Conservation (phyloP, 495 filamentous ascomycete species). For the Apodospora peruviana region DNA sequence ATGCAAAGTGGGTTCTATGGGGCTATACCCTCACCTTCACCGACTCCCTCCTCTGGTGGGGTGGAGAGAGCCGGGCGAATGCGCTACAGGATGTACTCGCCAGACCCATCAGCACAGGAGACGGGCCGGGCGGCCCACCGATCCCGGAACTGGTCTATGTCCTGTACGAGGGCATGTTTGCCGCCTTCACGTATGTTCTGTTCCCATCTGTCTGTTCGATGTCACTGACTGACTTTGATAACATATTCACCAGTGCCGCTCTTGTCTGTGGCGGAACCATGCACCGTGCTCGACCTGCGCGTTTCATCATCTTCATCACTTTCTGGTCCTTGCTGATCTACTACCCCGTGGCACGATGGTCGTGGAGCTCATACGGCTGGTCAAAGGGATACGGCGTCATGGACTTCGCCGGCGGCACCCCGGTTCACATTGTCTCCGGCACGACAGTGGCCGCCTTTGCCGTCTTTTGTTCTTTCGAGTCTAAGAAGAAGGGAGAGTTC, state of each 20-base stretch:
- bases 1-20: slow-evolving; percentile 14
- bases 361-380: slow-evolving; percentile 79
- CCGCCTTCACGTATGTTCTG: slow-evolving; percentile 8
- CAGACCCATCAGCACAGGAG: slow-evolving; percentile 5
- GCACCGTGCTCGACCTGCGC: slow-evolving; percentile 8
- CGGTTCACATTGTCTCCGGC: slow-evolving; percentile 80
- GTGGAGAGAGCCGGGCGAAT: slow-evolving; percentile 8
- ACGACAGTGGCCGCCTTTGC: slow-evolving; percentile 74
- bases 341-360: slow-evolving; percentile 82
- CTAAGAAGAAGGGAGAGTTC: slow-evolving; percentile 1
- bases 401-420: slow-evolving; percentile 82
- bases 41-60: slow-evolving; percentile 8
- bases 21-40: slow-evolving; percentile 13
- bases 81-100: slow-evolving; percentile 5
- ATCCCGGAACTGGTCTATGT: slow-evolving; percentile 13
- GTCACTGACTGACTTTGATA: not conserved
- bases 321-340: slow-evolving; percentile 81
- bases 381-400: slow-evolving; percentile 62
- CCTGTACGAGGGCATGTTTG: slow-evolving; percentile 17
- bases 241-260: slow-evolving; percentile 4
- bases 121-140: slow-evolving; percentile 2
- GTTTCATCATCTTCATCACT: slow-evolving; percentile 69
- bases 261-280: slow-evolving; percentile 13
- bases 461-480: slow-evolving; percentile 43
- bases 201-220: not conserved